phyloP scores from a whole-genome alignment of 805 yeast species.

The Wickerhamia fluorescens region DNA sequence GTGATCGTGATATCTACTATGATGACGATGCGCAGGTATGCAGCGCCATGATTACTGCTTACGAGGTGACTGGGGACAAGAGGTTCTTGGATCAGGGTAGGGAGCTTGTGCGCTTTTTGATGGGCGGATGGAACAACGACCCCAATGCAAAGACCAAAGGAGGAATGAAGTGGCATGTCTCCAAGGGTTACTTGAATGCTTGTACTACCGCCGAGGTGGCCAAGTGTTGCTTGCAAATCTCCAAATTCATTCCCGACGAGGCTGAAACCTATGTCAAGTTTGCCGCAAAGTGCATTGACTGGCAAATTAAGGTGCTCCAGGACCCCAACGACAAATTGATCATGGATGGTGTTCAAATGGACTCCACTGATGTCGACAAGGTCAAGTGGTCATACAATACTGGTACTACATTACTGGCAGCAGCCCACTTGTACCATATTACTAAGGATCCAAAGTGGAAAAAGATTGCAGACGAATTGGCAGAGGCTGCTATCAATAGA shows the following conservation, averaged over 20 bases:
- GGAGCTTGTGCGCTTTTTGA: conserved; percentile 51
- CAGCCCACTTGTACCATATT: conserved; percentile 40
- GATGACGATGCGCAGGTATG: conserved; percentile 77
- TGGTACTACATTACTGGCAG: conserved; percentile 57
- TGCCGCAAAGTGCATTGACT: conserved; percentile 54
- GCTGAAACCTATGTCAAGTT: conserved; percentile 42
- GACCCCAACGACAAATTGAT: conserved; percentile 51
- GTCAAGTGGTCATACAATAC: conserved; percentile 63
- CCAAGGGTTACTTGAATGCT: conserved; percentile 52
- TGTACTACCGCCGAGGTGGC: conserved; percentile 67
- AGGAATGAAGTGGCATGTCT: conserved; percentile 63
- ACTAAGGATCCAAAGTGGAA: conserved; percentile 49
- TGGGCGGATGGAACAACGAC: conserved; percentile 55
- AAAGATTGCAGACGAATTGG: conserved; percentile 39
- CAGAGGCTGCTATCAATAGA: conserved; percentile 53
- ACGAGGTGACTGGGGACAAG: conserved; percentile 56
- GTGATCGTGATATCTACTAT: conserved; percentile 58
- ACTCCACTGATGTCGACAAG: conserved; percentile 35
- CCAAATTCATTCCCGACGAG: conserved; percentile 46
- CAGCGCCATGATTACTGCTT: conserved; percentile 55
- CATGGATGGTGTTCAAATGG: conserved; percentile 52
- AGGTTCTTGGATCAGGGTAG: conserved; percentile 48
- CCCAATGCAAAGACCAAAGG: conserved; percentile 41
- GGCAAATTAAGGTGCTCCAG: conserved; percentile 46
- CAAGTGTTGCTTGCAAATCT: conserved; percentile 50